Evolutionary conservation across 208 protist genomes (phyloP).

Genomic region (Leishmania tropica): DNA sequence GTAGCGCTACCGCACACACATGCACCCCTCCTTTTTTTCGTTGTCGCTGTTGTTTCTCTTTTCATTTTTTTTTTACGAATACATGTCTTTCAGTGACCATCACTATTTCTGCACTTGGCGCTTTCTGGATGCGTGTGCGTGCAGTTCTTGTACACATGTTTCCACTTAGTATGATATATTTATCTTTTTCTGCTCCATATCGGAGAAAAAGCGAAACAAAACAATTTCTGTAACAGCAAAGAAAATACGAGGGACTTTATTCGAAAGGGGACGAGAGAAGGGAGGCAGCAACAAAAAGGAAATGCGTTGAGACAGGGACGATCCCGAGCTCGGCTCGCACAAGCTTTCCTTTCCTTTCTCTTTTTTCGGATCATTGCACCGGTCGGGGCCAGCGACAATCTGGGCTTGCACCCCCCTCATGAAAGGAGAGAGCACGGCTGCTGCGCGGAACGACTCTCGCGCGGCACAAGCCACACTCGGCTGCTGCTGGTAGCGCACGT

Average conservation of each 20-base stretch:
- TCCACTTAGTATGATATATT: not conserved
- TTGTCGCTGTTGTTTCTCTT: too few relatives aligned
- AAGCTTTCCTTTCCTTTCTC: not conserved
- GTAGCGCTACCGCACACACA: not conserved
- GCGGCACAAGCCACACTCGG: not conserved
- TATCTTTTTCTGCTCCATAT: not conserved
- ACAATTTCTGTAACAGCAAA: not conserved
- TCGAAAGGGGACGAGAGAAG: not conserved
- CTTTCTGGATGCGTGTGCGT: not conserved
- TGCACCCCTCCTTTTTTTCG: slow-evolving; percentile 6
- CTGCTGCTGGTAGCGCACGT: not conserved
- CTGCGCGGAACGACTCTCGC: not conserved
- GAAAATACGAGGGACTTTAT: not conserved
- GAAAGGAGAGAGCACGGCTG: not conserved
- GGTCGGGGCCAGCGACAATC: not conserved
- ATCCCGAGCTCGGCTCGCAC: not conserved
- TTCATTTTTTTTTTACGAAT: not conserved
- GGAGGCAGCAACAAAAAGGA: not conserved
- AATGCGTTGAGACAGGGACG: not conserved
- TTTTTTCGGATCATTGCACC: not conserved
- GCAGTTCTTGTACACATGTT: not conserved
- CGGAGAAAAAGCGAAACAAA: not conserved
- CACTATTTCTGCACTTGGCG: not conserved
- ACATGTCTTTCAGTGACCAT: not conserved
- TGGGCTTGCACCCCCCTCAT: not conserved